These are phyloP conservation scores for Laburnicola sp. DNA, from an alignment of 2,329 filamentous ascomycete genomes.

Conservation along the genomic window DNA sequence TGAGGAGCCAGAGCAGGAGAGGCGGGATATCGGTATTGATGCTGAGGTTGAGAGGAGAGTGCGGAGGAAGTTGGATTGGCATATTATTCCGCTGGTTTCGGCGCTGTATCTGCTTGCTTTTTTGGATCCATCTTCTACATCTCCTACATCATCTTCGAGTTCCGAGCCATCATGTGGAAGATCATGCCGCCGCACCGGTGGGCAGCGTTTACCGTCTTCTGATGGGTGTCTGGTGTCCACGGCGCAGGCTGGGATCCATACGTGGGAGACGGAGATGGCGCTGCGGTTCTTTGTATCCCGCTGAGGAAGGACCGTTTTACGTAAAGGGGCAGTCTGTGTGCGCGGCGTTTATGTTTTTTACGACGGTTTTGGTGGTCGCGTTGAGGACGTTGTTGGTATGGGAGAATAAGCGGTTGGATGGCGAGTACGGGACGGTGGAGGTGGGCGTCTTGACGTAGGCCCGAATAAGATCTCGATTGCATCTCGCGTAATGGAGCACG, in stretches of 20 bases:
- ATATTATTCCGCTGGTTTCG: constrained; percentile 39
- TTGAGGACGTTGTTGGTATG: constrained; percentile 38
- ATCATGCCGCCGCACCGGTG: constrained; percentile 42
- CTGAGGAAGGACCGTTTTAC: constrained; percentile 37
- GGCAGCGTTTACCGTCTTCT: constrained; percentile 41
- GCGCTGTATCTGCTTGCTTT: constrained; percentile 42
- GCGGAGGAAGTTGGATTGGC: constrained; percentile 35
- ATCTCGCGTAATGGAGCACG: too few species aligned
- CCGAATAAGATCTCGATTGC: too few species aligned
- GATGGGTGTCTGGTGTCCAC: constrained; percentile 42
- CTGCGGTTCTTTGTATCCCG: constrained; percentile 44
- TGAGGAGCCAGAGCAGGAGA: not conserved
- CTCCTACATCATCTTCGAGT: constrained; percentile 44
- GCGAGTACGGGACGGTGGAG: constrained; percentile 35
- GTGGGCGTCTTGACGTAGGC: too few species aligned
- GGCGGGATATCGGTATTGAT: too few species aligned
- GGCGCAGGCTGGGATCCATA: constrained; percentile 34
- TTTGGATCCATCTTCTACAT: constrained; percentile 47
- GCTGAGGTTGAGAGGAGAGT: constrained; percentile 27
- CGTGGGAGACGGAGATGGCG: constrained; percentile 41
- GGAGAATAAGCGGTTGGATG: constrained; percentile 45
- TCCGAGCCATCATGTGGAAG: constrained; percentile 45
- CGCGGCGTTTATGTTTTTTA: constrained; percentile 45
- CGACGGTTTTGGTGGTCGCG: constrained; percentile 33
- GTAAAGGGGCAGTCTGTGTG: constrained; percentile 43